Conservation (phyloP, 768 basidiomycete species). For the Pilatotrama ljubarskyi region DNA sequence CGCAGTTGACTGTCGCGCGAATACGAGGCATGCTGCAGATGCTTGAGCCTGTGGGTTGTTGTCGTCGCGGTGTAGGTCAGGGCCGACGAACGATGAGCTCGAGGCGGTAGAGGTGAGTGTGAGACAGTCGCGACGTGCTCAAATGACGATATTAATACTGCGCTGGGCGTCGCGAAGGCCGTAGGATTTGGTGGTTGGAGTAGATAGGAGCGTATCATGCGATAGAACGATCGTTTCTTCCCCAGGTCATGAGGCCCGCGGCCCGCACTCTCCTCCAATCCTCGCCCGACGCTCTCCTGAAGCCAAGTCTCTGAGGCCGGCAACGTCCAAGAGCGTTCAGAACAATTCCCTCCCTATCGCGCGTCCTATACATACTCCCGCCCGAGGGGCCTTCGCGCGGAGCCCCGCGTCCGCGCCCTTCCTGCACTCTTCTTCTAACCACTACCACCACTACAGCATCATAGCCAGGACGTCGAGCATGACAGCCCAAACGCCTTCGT, state of each 20-base stretch:
- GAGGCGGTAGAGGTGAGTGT: not conserved
- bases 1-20: constrained; percentile 35
- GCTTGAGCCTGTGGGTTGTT: not conserved
- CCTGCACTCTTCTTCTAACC: not conserved
- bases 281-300: not conserved
- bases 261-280: not conserved
- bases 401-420: too few relatives aligned
- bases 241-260: not conserved
- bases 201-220: constrained; percentile 8
- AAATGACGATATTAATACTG: not conserved
- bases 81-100: not conserved
- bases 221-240: not conserved
- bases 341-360: constrained; percentile 4
- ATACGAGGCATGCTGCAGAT: constrained; percentile 2
- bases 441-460: not conserved
- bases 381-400: not conserved
- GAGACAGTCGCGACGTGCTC: not conserved
- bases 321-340: not conserved
- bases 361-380: not conserved
- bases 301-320: not conserved
- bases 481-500: not conserved
- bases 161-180: not conserved
- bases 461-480: not conserved
- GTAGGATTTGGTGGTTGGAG: not conserved
- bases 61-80: not conserved